Base-by-base conservation (phyloP, 78 protist genomes). In the Neovahlkampfia damariscottae region DNA sequence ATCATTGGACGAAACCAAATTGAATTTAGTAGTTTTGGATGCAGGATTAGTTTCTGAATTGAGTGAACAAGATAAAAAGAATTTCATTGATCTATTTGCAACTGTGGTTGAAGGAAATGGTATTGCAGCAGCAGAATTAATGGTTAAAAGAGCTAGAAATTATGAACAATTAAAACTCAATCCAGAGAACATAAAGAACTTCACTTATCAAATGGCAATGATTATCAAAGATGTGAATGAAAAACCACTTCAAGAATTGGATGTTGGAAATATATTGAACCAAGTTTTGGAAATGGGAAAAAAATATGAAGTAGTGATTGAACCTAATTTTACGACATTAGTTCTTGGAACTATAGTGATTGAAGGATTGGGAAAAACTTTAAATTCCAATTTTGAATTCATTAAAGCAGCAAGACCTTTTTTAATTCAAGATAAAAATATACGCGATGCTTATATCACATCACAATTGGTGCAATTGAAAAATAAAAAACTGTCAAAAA, bases 101-200 rank as follows among this genome's bases (percentile, higher is more conserved):
- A 75, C 84, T 10, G 74, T 82, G 58, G 83, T 10, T n/a, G 0
- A 0, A 2, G 85, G 82, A 38, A 80, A 81, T 40, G 85, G 85
- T 29, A 5, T 2, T 5, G 40, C 0, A 6, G 85, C 36, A 5
- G 85, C 38, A 8, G 7, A 0, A 39, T 34, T 79, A 40, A 82
- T 82, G 59, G 8, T 78, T 5, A n/a, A 67, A 1, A 34, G 82
- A 29, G 2, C 67, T 19, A 50, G 62, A 50, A 50, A 50, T 50
- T 19, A 19, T n/a, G 62, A 50, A 50, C 62, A 50, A 19, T 19
- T 50, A 19, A 50, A n/a, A 19, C 19, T 19, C 34, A 50, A 50
- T 50, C 62, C 62, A 50, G 62, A 50, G 36, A 50, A 67, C 66
- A 28, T 3, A 34, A 31, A 77, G 4, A 8, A 3, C 29, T 78